A percentile compares a stretch with the other conserved stretches of the same genome.
Conservation (phyloP, 345 rosid genomes). For the Aquilaria yunnanensis region DNA sequence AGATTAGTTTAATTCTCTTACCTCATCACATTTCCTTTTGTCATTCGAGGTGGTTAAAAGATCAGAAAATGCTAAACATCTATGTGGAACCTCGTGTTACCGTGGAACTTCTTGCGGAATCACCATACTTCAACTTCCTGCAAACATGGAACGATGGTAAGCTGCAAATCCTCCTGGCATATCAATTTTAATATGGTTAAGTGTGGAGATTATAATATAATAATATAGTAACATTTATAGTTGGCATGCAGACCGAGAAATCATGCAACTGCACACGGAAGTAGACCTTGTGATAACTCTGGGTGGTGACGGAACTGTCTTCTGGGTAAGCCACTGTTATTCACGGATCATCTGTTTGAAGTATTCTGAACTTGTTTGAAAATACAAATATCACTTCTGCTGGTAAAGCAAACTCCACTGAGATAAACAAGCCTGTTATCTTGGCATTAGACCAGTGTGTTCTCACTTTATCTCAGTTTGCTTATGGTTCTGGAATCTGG, state of each 20-base stretch:
- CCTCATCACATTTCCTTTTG: no score
- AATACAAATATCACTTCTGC: no score
- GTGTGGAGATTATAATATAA: no score
- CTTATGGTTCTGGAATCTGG: no score
- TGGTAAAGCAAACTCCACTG: no score
- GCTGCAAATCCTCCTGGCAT: conserved; percentile 2
- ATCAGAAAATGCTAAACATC: conserved; percentile 54
- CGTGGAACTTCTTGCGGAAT: conserved; percentile 70
- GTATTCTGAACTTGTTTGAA: no score
- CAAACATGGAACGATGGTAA: conserved; percentile 95
- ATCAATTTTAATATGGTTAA: neutral
- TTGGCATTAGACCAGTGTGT: no score
- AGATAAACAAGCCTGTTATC: no score
- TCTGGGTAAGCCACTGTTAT: conserved; percentile 60
- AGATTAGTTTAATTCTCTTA: conserved; percentile 7
- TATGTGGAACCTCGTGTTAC: conserved; percentile 91
- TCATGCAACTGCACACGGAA: conserved; percentile 63
- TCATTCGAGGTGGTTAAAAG: conserved; percentile 71
- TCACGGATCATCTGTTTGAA: no score
- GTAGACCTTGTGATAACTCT: conserved; percentile 96
- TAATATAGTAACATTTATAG: no score
- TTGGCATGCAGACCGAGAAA: conserved; percentile 59
- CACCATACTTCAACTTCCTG: conserved; percentile 65
- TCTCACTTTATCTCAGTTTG: no score
- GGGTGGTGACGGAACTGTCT: conserved; percentile 99